phyloP scores from a whole-genome alignment of 225 moss, liverwort and hornwort genomes.

The Thuidium tamariscinum region DNA sequence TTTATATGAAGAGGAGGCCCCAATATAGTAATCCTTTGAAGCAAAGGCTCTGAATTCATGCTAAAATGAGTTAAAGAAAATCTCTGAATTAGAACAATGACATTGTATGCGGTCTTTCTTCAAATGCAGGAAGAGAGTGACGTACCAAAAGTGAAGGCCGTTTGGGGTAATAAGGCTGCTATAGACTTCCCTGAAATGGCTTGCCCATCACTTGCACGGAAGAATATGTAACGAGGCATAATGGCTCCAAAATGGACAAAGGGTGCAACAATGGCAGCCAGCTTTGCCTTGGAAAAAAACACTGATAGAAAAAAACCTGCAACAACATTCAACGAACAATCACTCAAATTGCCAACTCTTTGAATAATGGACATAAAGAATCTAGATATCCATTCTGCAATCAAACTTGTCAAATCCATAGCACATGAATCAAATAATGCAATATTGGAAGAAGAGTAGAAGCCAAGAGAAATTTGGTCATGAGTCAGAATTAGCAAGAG shows the following conservation, averaged over 20 bases:
- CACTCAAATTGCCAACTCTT: background rate
- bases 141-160: slow-evolving; percentile 94
- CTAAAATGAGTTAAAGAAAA: background rate
- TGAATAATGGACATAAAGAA: background rate
- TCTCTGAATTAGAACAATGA: background rate
- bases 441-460: background rate
- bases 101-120: background rate
- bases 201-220: slow-evolving; percentile 80
- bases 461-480: background rate
- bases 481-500: background rate
- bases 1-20: background rate
- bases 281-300: slow-evolving; percentile 79
- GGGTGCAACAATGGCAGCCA: slow-evolving; percentile 90
- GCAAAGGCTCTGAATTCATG: background rate
- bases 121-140: background rate
- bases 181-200: slow-evolving; percentile 71
- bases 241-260: slow-evolving; percentile 91
- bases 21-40: background rate
- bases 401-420: background rate
- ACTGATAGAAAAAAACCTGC: slow-evolving; percentile 88
- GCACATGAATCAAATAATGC: background rate
- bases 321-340: background rate
- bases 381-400: background rate
- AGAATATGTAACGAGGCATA: slow-evolving; percentile 97
- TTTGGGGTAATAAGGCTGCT: slow-evolving; percentile 75